phyloP scores from a whole-genome alignment of 257 asterid species.

The Gynochthodes officinalis region DNA sequence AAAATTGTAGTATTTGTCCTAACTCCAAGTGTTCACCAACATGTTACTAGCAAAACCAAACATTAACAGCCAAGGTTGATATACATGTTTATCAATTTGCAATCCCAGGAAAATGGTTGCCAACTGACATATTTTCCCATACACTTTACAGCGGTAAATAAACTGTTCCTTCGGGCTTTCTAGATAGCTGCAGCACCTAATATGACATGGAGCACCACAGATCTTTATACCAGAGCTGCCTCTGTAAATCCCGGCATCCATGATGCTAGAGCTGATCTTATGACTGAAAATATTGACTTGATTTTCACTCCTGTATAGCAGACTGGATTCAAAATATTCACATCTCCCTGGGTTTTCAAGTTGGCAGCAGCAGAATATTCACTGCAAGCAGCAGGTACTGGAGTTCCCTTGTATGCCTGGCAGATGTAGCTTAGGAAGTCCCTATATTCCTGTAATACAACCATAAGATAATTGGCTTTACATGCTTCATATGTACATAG shows the following conservation, averaged over 20 bases:
- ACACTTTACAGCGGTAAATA: not conserved
- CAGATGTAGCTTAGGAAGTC: constrained; percentile 35
- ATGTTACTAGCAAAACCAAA: too few species aligned
- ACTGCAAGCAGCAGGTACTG: constrained; percentile 29
- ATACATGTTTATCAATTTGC: too few species aligned
- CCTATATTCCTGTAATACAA: constrained; percentile 31
- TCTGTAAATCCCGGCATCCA: constrained; percentile 9
- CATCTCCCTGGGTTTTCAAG: constrained; percentile 2
- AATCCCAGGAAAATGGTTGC: not conserved
- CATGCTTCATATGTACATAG: too few species aligned
- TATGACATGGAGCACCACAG: not conserved
- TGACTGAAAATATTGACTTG: constrained; percentile 17
- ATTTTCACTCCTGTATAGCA: constrained; percentile 15
- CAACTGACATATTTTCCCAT: not conserved
- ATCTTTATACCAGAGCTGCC: constrained; percentile 3
- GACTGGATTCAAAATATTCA: constrained; percentile 15
- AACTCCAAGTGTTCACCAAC: too few species aligned
- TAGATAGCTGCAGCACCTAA: not conserved
- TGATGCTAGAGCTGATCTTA: constrained; percentile 16
- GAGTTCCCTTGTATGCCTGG: constrained; percentile 36
- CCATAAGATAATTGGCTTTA: too few species aligned
- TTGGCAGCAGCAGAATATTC: not conserved
- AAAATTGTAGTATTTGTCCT: too few species aligned
- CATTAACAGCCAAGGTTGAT: too few species aligned
- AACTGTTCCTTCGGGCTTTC: not conserved